A percentile compares a stretch with the other conserved stretches of the same genome.
Conservation (phyloP, 2,329 filamentous ascomycete genomes). For the Hypoxylon sp. region DNA sequence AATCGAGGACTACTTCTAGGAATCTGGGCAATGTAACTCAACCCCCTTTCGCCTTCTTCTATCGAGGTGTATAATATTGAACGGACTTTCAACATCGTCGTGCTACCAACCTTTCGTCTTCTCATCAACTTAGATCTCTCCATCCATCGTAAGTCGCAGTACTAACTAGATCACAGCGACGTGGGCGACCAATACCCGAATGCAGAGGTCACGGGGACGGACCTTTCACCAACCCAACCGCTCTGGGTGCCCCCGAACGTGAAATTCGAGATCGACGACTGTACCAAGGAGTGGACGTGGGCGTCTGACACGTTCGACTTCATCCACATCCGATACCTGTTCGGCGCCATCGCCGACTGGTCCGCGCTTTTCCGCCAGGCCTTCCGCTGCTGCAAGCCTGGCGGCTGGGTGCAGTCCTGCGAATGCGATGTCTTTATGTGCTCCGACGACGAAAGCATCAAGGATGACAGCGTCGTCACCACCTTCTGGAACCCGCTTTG, state of each 20-base stretch:
- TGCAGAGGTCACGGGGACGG: conserved; percentile 65
- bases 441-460: conserved; percentile 47
- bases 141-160: not conserved
- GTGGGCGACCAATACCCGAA: conserved; percentile 56
- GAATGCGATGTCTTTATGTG: conserved; percentile 40
- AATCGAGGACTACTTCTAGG: conserved; percentile 40
- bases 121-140: not conserved
- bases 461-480: conserved; percentile 35
- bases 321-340: conserved; percentile 68
- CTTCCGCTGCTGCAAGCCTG: conserved; percentile 63
- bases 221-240: conserved; percentile 72
- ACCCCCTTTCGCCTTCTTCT: not conserved
- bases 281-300: conserved; percentile 65
- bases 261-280: conserved; percentile 74
- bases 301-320: conserved; percentile 64
- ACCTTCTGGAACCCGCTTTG: conserved; percentile 52
- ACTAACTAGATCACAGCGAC: conserved; percentile 8
- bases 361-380: conserved; percentile 64
- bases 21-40: conserved; percentile 55
- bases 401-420: conserved; percentile 55
- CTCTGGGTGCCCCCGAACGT: conserved; percentile 71
- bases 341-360: conserved; percentile 60
- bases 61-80: not conserved
- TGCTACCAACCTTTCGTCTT: not conserved
- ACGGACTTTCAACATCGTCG: not conserved